Conservation (phyloP, 2,329 filamentous ascomycete genomes). For the Monilinia laxa region DNA sequence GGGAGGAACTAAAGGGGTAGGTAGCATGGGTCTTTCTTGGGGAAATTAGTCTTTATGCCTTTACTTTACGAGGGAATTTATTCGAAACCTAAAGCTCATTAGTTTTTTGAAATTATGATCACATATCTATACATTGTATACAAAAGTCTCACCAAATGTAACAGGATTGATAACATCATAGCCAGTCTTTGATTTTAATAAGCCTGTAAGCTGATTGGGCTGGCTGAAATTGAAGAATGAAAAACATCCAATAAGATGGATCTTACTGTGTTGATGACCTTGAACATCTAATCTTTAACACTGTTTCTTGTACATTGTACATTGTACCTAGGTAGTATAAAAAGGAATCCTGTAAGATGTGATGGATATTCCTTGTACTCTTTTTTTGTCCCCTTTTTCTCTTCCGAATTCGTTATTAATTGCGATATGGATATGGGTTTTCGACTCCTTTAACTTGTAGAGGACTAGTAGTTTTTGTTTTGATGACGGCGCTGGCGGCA, state of each 20-base stretch:
- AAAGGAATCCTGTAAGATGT: neutral
- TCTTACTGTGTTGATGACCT: neutral
- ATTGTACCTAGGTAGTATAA: neutral
- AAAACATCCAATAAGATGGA: neutral
- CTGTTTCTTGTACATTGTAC: too few relatives aligned
- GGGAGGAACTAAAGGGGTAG: neutral
- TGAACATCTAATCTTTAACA: too few relatives aligned
- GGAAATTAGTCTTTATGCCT: neutral
- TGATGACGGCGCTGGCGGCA: too few relatives aligned
- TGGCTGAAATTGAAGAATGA: neutral
- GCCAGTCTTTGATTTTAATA: neutral
- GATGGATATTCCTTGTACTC: neutral
- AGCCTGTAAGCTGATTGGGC: neutral
- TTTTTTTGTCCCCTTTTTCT: neutral
- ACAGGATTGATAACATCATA: neutral
- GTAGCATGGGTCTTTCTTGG: slow-evolving; percentile 2
- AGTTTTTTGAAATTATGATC: neutral
- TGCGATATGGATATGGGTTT: too few relatives aligned
- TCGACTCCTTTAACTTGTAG: neutral
- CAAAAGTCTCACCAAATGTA: neutral
- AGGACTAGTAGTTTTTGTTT: neutral
- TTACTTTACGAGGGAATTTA: slow-evolving; percentile 1
- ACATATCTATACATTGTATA: neutral
- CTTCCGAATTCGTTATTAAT: too few relatives aligned
- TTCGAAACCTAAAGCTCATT: neutral